These are phyloP conservation scores for Cryomyces antarcticus DNA, from an alignment of 495 filamentous ascomycete genomes.

Conservation along the genomic window DNA sequence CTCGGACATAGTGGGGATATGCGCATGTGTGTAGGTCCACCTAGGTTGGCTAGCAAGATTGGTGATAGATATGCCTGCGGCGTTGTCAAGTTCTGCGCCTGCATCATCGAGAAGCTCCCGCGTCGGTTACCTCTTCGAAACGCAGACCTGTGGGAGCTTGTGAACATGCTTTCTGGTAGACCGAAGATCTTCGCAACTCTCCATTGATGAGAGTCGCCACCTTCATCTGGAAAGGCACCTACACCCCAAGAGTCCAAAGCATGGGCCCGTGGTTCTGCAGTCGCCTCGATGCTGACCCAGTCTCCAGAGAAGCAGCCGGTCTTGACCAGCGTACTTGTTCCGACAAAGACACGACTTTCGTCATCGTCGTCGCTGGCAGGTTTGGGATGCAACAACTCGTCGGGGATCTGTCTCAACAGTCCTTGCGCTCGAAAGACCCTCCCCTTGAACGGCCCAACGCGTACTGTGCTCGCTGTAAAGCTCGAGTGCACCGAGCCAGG, in stretches of 20 bases:
- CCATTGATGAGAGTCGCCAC: slow-evolving; percentile 35
- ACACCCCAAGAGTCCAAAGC: slow-evolving; percentile 19
- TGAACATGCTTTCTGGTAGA: slow-evolving; percentile 36
- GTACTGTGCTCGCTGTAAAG: slow-evolving; percentile 60
- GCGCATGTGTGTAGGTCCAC: slow-evolving; percentile 46
- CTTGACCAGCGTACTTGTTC: slow-evolving; percentile 62
- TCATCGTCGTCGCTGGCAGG: slow-evolving; percentile 68
- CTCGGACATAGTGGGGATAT: slow-evolving; percentile 17
- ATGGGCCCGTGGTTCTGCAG: slow-evolving; percentile 40
- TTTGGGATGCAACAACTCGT: slow-evolving; percentile 65
- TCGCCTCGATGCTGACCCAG: slow-evolving; percentile 74
- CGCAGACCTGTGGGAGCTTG: not conserved
- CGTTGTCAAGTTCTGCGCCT: not conserved
- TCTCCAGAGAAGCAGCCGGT: slow-evolving; percentile 93
- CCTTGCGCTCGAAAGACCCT: slow-evolving; percentile 63
- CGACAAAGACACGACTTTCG: slow-evolving; percentile 75
- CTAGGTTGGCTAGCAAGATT: slow-evolving; percentile 65
- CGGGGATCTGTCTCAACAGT: slow-evolving; percentile 47
- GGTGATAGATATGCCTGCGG: slow-evolving; percentile 54
- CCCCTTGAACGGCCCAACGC: slow-evolving; percentile 29
- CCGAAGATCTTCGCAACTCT: slow-evolving; percentile 74
- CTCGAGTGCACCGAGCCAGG: slow-evolving; percentile 72
- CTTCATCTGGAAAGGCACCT: slow-evolving; percentile 30
- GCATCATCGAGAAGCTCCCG: slow-evolving; percentile 25
- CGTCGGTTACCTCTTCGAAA: slow-evolving; percentile 20